Base-by-base conservation (phyloP, 345 rosid genomes). In the Hevea brasiliensis region DNA sequence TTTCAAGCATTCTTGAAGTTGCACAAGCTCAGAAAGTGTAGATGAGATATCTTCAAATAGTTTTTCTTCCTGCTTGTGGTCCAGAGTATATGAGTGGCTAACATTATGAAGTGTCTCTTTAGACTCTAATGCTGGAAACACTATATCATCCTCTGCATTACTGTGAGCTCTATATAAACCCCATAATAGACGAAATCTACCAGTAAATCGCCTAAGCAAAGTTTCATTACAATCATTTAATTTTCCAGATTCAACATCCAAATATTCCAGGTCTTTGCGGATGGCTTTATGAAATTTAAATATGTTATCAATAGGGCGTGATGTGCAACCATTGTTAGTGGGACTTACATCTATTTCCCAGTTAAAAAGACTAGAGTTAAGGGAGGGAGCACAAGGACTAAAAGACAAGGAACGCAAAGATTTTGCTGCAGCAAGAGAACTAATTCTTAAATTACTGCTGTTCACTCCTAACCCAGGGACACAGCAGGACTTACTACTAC, bases 121-220 rank as follows among this genome's bases (percentile, higher is more conserved):
- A 53, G 90, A 85, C 71, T 87, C 90, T 77, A 87, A 70, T 41
- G 87, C 90, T 14, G 90, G 90, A 77, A 87, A 87, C 58, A 87
- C 88, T 66, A 87, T 87, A 74, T 87, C 90, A 81, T 87, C 90
- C 77, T 87, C 90, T 0, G 90, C 90, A 76, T 87, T 87, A 73
- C 90, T 87, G 44, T 87, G 90, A 64, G 90, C 90, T 76, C 84
- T 81, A 64, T 87, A 87, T 57, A 87, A 80, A 76, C 85, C 90
- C 88, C 87, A 83, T 71, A 87, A 76, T 47, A 87, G 79, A 61
- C 82, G 87, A 73, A 87, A 87, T 77, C 90, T 87, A 51, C 90
- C 90, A 69, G 83, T 83, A 68, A 87, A 87, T 75, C 80, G 88
- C 81, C 90, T 74, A 48, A 85, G 85, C 69, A 80, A 78, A 73